phyloP scores from a whole-genome alignment of 169 alveolate genomes.

The Eimeria sp. region DNA sequence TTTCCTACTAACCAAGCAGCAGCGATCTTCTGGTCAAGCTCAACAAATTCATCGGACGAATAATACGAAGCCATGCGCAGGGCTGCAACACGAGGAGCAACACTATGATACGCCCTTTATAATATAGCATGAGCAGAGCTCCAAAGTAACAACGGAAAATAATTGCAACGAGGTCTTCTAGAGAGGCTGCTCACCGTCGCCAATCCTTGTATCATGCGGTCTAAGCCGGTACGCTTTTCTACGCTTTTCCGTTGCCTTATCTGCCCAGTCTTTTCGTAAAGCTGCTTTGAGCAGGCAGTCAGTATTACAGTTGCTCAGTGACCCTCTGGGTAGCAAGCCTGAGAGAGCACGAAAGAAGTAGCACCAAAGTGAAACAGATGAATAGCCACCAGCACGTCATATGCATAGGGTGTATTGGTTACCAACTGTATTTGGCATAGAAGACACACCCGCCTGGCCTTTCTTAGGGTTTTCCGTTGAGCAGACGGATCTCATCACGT shows the following conservation, averaged over 20 bases:
- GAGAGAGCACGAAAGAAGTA: not conserved
- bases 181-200: slow-evolving; percentile 48
- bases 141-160: not conserved
- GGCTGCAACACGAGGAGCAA: slow-evolving; percentile 10
- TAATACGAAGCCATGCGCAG: slow-evolving; percentile 28
- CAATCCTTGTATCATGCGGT: not conserved
- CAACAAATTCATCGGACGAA: slow-evolving; percentile 8
- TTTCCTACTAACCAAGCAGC: slow-evolving; percentile 47
- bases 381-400: not conserved
- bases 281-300: slow-evolving; percentile 38
- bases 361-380: not conserved
- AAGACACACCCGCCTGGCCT: slow-evolving; percentile 13
- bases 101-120: not conserved
- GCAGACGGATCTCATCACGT: slow-evolving; percentile 40
- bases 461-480: not conserved
- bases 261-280: slow-evolving; percentile 30
- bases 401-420: not conserved
- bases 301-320: slow-evolving; percentile 6
- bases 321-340: slow-evolving; percentile 63
- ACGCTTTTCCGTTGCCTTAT: slow-evolving; percentile 21
- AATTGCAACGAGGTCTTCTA: not conserved
- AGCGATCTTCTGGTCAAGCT: slow-evolving; percentile 50
- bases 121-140: not conserved
- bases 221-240: slow-evolving; percentile 31
- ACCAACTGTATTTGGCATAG: not conserved